Evolutionary conservation across 805 yeast species (phyloP), one percentile per base, ranked within the genome.

Genomic region (Lachancea quebecensis): DNA sequence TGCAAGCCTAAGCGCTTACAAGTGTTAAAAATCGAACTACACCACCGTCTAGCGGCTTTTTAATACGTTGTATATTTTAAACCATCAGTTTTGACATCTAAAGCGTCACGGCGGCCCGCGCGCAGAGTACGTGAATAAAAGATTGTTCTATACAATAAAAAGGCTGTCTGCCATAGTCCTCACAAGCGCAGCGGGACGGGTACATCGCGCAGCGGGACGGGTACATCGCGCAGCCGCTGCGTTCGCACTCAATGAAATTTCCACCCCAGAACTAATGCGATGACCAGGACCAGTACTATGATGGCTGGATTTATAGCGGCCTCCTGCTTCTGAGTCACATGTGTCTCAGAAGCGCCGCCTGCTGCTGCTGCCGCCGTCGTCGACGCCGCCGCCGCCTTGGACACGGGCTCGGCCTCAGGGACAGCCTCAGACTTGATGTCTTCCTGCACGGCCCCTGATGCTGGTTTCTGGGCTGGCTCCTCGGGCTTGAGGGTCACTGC

Each of bases 1-100:
- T 89, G 73, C 95, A 88, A 82, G 98, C 97, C 78, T 90, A 85
- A 81, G 53, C 44, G 44, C 39, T 40, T 43, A 39, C 45, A 52
- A 42, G 45, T 45, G 32, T 33, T 38, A 30, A 40, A 43, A 43
- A 42, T 17, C 42, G 25, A 34, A 31, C 41, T 14, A 31, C 11
- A 27, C 14, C 33, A 30, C 33, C 33, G 33, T 30, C 33, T 30
- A 34, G 16, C 15, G 33, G 28, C 44, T 44, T 44, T 42, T 44
- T 44, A 39, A 17, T 40, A 42, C 42, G 40, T 39, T 41, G 42
- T 41, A 42, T 41, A 46, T 39, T 39, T 46, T 46, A 44, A 44
- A 43, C 41, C 42, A 39, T 29, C 33, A 35, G 34, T 34, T 40
- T 40, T 34, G 43, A 40, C 43, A 15, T 35, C 15, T 14, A n/a